Evolutionary conservation across 1,284 basidiomycete species (phyloP).

Genomic region (Ganoderma meredithae): DNA sequence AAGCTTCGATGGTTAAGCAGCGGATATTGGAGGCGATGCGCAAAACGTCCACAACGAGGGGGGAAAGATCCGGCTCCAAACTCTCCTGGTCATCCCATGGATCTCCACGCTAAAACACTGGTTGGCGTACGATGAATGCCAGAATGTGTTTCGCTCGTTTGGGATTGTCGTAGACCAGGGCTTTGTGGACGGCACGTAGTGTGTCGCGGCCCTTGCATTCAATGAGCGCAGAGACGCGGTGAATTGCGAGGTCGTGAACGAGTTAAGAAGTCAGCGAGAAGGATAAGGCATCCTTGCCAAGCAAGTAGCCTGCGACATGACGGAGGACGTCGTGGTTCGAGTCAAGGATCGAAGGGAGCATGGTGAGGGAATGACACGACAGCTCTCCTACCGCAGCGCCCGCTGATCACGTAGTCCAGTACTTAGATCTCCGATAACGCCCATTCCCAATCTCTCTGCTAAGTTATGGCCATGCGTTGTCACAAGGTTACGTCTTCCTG

Average conservation of each 20-base stretch:
- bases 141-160: not conserved
- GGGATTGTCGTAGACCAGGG: not conserved
- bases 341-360: not conserved
- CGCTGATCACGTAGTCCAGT: too few relatives aligned
- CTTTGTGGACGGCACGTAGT: not conserved
- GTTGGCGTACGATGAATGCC: not conserved
- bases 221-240: constrained; percentile 3
- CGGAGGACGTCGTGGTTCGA: constrained; percentile 19
- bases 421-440: not conserved
- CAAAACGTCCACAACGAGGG: not conserved
- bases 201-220: not conserved
- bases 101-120: not conserved
- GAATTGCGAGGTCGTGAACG: constrained; percentile 11
- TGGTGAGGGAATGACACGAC: not conserved
- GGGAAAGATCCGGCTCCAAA: not conserved
- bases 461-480: too few relatives aligned
- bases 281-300: constrained; percentile 16
- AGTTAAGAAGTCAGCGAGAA: constrained; percentile 16
- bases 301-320: constrained; percentile 3
- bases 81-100: not conserved
- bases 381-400: not conserved
- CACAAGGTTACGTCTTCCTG: not conserved
- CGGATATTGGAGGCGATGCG: not conserved
- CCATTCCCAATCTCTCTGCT: not conserved
- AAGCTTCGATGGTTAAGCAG: not conserved